A percentile compares a stretch with the other conserved stretches of the same genome.
phyloP scores from a whole-genome alignment of 2,329 filamentous ascomycete species.

The Epichloe sibirici region DNA sequence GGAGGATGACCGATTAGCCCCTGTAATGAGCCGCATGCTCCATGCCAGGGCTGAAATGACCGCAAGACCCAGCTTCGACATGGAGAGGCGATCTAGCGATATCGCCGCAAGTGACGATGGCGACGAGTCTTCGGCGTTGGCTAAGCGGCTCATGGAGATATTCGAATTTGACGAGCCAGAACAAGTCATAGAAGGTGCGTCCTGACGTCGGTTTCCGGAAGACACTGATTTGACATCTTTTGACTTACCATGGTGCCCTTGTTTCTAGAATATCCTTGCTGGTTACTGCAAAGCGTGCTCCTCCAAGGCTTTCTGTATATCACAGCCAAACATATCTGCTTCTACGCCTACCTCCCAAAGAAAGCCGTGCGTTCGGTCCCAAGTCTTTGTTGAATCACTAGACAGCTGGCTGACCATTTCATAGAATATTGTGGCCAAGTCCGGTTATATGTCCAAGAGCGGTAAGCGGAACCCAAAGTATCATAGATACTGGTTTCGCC shows the following conservation, averaged over 20 bases:
- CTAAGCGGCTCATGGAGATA: slow-evolving; percentile 65
- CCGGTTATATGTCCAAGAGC: slow-evolving; percentile 77
- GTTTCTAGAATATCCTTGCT: slow-evolving; percentile 72
- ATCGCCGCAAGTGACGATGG: slow-evolving; percentile 20
- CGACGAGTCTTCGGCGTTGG: slow-evolving; percentile 46
- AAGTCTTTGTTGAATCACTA: neutral
- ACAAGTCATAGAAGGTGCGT: slow-evolving; percentile 67
- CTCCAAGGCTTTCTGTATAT: slow-evolving; percentile 95
- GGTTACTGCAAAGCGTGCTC: slow-evolving; percentile 80
- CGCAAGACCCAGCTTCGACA: slow-evolving; percentile 43
- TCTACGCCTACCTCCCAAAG: slow-evolving; percentile 93
- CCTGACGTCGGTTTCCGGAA: neutral
- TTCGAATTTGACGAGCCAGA: slow-evolving; percentile 75
- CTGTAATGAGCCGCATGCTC: slow-evolving; percentile 67
- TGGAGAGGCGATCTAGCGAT: slow-evolving; percentile 33
- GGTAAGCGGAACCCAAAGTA: slow-evolving; percentile 81
- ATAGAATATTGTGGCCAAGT: slow-evolving; percentile 65
- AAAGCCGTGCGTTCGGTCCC: slow-evolving; percentile 53
- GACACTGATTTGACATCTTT: slow-evolving; percentile 4
- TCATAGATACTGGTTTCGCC: slow-evolving; percentile 81
- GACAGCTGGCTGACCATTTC: slow-evolving; percentile 9
- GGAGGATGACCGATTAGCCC: slow-evolving; percentile 41
- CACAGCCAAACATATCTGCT: slow-evolving; percentile 84
- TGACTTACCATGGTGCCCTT: neutral
- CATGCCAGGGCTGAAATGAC: slow-evolving; percentile 57